Conservation (phyloP, 148 eudicot species). For the Vaccinium darrowii region DNA sequence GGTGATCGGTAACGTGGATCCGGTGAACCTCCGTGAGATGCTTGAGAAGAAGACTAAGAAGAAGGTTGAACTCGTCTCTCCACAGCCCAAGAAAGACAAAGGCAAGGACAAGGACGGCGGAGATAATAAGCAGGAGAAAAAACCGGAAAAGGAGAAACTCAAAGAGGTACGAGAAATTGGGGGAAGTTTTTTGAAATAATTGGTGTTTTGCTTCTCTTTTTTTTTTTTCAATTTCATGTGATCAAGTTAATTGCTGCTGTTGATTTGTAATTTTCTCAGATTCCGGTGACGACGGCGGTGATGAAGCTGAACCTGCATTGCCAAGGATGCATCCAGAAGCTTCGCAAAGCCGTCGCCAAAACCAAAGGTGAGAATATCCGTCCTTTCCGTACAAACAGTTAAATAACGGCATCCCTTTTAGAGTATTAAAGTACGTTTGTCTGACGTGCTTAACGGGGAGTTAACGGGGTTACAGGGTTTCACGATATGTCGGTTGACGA, state of each 20-base stretch:
- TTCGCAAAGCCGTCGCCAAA: constrained; percentile 39
- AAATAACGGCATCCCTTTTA: background rate
- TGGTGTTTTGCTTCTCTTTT: too few relatives aligned
- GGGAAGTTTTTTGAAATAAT: too few relatives aligned
- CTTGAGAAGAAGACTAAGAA: constrained; percentile 45
- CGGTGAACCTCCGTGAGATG: constrained; percentile 39
- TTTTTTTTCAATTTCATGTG: too few relatives aligned
- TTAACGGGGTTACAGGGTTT: constrained; percentile 41
- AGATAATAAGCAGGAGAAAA: constrained; percentile 8
- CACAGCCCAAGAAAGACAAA: constrained; percentile 34
- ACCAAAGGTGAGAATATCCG: constrained; percentile 46
- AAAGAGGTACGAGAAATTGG: constrained; percentile 39
- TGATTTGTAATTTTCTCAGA: constrained; percentile 27
- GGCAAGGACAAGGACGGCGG: constrained; percentile 4
- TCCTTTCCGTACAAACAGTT: background rate
- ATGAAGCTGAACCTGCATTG: constrained; percentile 75
- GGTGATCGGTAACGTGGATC: constrained; percentile 48
- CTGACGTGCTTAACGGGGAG: background rate
- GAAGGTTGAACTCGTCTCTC: constrained; percentile 55
- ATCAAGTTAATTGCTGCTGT: background rate
- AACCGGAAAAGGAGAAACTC: constrained; percentile 11
- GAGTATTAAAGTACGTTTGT: background rate
- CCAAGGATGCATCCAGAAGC: constrained; percentile 61
- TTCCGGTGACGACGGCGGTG: constrained; percentile 50
- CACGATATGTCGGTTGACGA: constrained; percentile 49